Evolutionary conservation across 805 yeast species (phyloP), one percentile per base, ranked within the genome.

Genomic region (Tetrapisispora taiwanensis): DNA sequence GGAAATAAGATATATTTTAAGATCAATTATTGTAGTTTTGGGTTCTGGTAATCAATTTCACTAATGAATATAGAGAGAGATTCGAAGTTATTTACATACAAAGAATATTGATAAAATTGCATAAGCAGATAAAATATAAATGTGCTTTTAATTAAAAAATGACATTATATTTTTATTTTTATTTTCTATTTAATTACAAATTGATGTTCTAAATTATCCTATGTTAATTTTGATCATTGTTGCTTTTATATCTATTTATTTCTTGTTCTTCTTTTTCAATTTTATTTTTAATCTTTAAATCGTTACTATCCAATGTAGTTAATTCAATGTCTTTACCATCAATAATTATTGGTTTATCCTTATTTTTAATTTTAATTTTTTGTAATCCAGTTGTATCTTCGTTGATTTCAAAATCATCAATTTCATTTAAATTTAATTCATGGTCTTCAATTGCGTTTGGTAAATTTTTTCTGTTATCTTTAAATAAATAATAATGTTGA

Each of bases 401-500:
- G 13, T 36, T 26, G 4, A 36, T 22, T 6, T 38, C 34, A 7
- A 28, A 30, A 22, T 30, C 36, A 20, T n/a, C 3, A 2, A 15
- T 15, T 9, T 30, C 34, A 4, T 19, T 14, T 14, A 28, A 4
- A 28, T 28, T 7, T 14, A 28, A 12, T 28, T 28, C 30, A 13
- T n/a, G 3, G n/a, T 31, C 34, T n/a, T n/a, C 34, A n/a, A 31
- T n/a, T 7, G 24, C 20, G 14, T 28, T 28, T 13, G 4, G 4
- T 10, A 14, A 12, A 12, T 10, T 28, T 12, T 28, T 28, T 28
- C 10, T 13, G 10, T 6, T 15, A 8, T 30, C 17, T 53, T 53
- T 9, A 57, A 56, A 44, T 60, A 63, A 49, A 12, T 60, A 53
- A 46, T 59, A 63, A 48, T 61, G 64, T 56, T 83, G 92, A 57